A percentile compares a stretch with the other conserved stretches of the same genome.
Evolutionary conservation across 1,139 yeast species (phyloP).

Genomic region (Magnusiomyces tetraspermus): DNA sequence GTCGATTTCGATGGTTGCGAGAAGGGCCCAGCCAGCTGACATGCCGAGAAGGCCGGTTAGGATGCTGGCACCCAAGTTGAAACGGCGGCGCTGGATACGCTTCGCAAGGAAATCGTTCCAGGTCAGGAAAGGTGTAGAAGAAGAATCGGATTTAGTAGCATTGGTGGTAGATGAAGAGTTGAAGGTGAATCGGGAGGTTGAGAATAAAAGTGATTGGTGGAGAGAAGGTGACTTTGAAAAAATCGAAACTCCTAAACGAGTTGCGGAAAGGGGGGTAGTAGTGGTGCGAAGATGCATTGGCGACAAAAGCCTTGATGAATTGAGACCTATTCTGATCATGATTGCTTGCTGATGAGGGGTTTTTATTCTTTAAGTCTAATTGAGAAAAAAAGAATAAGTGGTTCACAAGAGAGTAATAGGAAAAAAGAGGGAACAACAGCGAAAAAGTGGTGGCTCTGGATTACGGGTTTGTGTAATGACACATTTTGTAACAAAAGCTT

Average conservation of each 20-base stretch:
- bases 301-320: background rate
- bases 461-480: too few species aligned
- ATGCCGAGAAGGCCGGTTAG: conserved; percentile 63
- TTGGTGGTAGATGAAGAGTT: background rate
- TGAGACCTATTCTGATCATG: background rate
- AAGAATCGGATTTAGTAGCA: background rate
- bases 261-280: background rate
- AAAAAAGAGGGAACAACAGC: too few species aligned
- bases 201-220: too few species aligned
- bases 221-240: background rate
- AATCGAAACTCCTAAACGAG: too few species aligned
- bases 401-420: background rate
- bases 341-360: background rate
- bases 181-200: too few species aligned
- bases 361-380: background rate
- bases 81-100: conserved; percentile 63
- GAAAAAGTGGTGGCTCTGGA: too few species aligned
- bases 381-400: background rate
- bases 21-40: conserved; percentile 60
- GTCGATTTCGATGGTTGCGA: conserved; percentile 74
- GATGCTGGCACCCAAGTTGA: conserved; percentile 58
- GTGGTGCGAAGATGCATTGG: too few species aligned
- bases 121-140: conserved; percentile 14
- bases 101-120: conserved; percentile 77
- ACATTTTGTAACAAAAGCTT: too few species aligned